Percentiles rank a stretch among this genome's conserved stretches.
These are phyloP conservation scores for Globisporangium lucens DNA, from an alignment of 352 stramenopile genomes.

Conservation along the genomic window DNA sequence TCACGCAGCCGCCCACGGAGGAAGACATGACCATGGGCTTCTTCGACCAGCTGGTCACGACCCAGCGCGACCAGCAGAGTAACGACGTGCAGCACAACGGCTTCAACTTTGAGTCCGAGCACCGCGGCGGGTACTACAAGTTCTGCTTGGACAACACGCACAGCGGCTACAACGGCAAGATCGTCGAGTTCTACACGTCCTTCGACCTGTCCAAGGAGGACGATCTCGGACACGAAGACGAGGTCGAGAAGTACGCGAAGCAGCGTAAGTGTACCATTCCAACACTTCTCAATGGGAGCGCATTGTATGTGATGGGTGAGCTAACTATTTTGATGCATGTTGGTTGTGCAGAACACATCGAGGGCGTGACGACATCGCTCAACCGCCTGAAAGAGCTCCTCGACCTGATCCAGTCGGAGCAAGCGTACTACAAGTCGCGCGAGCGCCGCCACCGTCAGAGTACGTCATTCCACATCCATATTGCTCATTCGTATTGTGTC, in stretches of 20 bases:
- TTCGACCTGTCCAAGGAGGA: slow-evolving; percentile 78
- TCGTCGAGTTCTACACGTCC: slow-evolving; percentile 80
- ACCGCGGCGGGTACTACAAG: slow-evolving; percentile 83
- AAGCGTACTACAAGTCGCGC: slow-evolving; percentile 70
- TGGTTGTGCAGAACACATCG: slow-evolving; percentile 55
- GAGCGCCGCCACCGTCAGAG: slow-evolving; percentile 72
- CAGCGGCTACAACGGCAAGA: slow-evolving; percentile 55
- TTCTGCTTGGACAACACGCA: slow-evolving; percentile 83
- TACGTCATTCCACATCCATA: slow-evolving; percentile 24
- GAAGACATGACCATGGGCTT: slow-evolving; percentile 59
- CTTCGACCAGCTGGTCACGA: slow-evolving; percentile 74
- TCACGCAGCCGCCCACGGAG: slow-evolving; percentile 40
- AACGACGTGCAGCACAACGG: slow-evolving; percentile 83
- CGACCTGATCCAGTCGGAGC: slow-evolving; percentile 71
- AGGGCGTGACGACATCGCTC: slow-evolving; percentile 61
- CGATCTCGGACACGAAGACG: slow-evolving; percentile 71
- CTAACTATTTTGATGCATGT: not conserved
- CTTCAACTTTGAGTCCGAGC: slow-evolving; percentile 86
- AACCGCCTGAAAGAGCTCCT: slow-evolving; percentile 58
- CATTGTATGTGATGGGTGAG: not conserved
- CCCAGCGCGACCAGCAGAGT: slow-evolving; percentile 52
- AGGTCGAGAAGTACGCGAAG: slow-evolving; percentile 57
- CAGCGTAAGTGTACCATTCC: slow-evolving; percentile 37
- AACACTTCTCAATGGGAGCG: not conserved
- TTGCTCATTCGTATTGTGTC: not conserved